phyloP scores from a whole-genome alignment of 2,329 filamentous ascomycete genomes.

The Aspergillus fijiensis region DNA sequence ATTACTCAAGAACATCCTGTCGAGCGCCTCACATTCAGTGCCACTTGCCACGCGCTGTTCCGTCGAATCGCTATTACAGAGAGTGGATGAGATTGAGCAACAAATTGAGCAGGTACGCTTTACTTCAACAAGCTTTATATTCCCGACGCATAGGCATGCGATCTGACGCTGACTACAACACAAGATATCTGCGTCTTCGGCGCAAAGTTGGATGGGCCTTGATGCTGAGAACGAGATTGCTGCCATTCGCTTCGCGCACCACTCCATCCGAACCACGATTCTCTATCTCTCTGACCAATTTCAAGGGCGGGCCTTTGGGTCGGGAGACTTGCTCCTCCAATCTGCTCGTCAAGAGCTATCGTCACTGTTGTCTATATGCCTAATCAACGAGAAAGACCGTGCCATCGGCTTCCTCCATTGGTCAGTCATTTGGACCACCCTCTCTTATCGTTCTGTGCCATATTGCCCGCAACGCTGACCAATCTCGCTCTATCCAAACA shows the following conservation, averaged over 20 bases:
- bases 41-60: no score
- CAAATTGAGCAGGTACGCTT: no score
- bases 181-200: slow-evolving; percentile 16
- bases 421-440: slow-evolving; percentile 20
- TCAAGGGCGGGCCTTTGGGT: background rate
- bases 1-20: background rate
- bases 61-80: no score
- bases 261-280: slow-evolving; percentile 14
- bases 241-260: background rate
- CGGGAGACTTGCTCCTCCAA: slow-evolving; percentile 13
- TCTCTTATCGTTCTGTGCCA: slow-evolving; percentile 10
- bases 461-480: background rate
- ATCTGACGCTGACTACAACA: no score
- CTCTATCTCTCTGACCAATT: slow-evolving; percentile 18
- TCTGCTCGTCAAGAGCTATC: slow-evolving; percentile 22
- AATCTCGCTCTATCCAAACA: background rate
- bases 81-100: no score
- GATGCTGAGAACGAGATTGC: slow-evolving; percentile 20
- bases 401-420: slow-evolving; percentile 21
- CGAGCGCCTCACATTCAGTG: no score
- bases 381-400: background rate
- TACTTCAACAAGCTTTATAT: no score
- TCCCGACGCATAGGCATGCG: no score
- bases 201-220: slow-evolving; percentile 17
- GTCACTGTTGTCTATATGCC: slow-evolving; percentile 8